Percentiles rank a stretch among this genome's conserved stretches.
These are phyloP conservation scores for Rhizophora apiculata DNA, from an alignment of 345 rosid species.

Conservation along the genomic window DNA sequence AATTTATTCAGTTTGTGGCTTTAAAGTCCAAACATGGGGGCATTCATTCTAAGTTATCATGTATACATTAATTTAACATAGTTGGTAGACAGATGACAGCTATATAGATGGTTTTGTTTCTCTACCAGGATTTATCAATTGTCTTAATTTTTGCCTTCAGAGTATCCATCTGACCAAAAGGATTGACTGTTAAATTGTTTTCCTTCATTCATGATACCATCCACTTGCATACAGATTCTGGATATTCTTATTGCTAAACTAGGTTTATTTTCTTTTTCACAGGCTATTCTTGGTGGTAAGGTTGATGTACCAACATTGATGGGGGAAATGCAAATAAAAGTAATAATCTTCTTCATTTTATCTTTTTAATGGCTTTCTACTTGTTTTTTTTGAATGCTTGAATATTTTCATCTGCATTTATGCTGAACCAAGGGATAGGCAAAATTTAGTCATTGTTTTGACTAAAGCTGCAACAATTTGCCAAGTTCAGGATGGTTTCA, in stretches of 20 bases:
- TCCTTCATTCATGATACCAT: not conserved
- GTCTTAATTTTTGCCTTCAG: not conserved
- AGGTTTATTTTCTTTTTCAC: constrained; percentile 25
- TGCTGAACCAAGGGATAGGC: not conserved
- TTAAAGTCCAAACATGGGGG: not conserved
- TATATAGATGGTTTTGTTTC: not conserved
- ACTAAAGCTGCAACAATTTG: not conserved
- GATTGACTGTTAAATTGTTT: not conserved
- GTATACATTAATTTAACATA: not conserved
- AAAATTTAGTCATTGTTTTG: not conserved
- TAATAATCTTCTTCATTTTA: constrained; percentile 25
- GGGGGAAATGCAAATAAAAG: constrained; percentile 62
- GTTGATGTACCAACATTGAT: constrained; percentile 80
- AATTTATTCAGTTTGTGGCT: not conserved
- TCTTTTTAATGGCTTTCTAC: not conserved
- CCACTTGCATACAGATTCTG: constrained; percentile 3
- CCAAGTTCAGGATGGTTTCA: not conserved
- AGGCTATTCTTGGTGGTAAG: constrained; percentile 90
- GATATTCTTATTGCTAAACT: constrained; percentile 6
- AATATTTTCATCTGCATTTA: not conserved
- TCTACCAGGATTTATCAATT: not conserved
- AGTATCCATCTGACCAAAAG: not conserved
- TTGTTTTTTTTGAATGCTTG: constrained; percentile 3
- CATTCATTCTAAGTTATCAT: not conserved
- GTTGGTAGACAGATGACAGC: too few species aligned